phyloP scores from a whole-genome alignment of 2,329 filamentous ascomycete genomes.

The Paramyrothecium sp. region DNA sequence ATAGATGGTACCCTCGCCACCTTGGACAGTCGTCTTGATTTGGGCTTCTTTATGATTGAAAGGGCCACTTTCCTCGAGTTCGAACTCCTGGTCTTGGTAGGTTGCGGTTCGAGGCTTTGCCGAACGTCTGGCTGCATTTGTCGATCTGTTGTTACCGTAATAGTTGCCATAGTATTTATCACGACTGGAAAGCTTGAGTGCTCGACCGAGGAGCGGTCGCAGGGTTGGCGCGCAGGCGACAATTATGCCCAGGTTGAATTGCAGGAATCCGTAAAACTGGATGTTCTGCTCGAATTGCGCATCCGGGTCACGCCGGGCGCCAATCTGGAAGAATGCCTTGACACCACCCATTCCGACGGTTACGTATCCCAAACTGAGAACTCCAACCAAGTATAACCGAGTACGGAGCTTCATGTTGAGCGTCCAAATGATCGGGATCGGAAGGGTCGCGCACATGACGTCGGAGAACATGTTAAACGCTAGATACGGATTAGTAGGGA shows the following conservation, averaged over 20 bases:
- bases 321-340: neutral
- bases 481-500: neutral
- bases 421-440: conserved; percentile 36
- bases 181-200: conserved; percentile 1
- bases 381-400: conserved; percentile 33
- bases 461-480: conserved; percentile 38
- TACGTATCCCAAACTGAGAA: conserved; percentile 13
- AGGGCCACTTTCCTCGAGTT: neutral
- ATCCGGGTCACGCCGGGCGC: neutral
- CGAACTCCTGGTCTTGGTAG: neutral
- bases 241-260: conserved; percentile 34
- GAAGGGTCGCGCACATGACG: conserved; percentile 35
- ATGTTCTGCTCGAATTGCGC: neutral
- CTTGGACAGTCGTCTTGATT: neutral
- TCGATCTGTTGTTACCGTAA: neutral
- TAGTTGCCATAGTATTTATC: neutral
- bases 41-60: too few species aligned
- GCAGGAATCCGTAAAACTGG: conserved; percentile 7
- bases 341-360: neutral
- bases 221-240: conserved; percentile 34
- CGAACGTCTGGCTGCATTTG: neutral
- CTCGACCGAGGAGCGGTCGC: conserved; percentile 27
- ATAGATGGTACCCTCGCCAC: neutral
- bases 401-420: conserved; percentile 33
- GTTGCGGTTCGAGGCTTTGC: neutral